phyloP scores from a whole-genome alignment of 192 early-diverging fungal species.

The Linnemannia schmuckeri region DNA sequence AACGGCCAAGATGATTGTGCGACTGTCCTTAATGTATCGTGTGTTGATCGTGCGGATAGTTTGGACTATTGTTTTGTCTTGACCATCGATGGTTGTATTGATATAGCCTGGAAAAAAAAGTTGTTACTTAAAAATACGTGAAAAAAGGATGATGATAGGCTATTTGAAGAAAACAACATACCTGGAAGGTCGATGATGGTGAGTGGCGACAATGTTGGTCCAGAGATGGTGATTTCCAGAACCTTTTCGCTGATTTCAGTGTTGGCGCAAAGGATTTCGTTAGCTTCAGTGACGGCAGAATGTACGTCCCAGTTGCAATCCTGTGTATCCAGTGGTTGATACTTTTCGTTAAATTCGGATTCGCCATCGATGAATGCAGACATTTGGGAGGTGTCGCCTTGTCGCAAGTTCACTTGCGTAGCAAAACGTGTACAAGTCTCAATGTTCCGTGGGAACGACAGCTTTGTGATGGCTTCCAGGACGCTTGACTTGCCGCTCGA shows the following conservation, averaged over 20 bases:
- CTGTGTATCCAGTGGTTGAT: background rate
- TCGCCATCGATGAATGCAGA: slow-evolving; percentile 32
- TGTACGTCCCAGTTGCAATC: slow-evolving; percentile 5
- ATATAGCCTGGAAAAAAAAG: slow-evolving; percentile 21
- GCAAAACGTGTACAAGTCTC: slow-evolving; percentile 44
- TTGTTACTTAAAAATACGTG: background rate
- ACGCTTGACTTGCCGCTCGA: slow-evolving; percentile 49
- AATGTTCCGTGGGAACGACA: slow-evolving; percentile 31
- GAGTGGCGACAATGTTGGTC: slow-evolving; percentile 41
- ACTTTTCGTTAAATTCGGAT: slow-evolving; percentile 23
- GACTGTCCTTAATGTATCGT: slow-evolving; percentile 49
- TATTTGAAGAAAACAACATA: background rate
- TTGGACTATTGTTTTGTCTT: slow-evolving; percentile 40
- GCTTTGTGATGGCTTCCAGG: slow-evolving; percentile 36
- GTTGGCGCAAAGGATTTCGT: slow-evolving; percentile 34
- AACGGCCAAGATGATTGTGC: slow-evolving; percentile 49
- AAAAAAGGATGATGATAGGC: background rate
- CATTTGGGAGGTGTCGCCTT: background rate
- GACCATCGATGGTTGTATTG: slow-evolving; percentile 47
- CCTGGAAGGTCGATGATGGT: slow-evolving; percentile 47
- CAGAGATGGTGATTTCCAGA: slow-evolving; percentile 48
- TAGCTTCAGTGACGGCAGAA: slow-evolving; percentile 27
- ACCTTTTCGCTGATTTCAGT: slow-evolving; percentile 48
- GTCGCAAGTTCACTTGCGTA: slow-evolving; percentile 38
- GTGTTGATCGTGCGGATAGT: slow-evolving; percentile 47